Evolutionary conservation across 495 filamentous ascomycete species (phyloP), one percentile per base, ranked within the genome.

Genomic region (Penicillium simplicissimum): DNA sequence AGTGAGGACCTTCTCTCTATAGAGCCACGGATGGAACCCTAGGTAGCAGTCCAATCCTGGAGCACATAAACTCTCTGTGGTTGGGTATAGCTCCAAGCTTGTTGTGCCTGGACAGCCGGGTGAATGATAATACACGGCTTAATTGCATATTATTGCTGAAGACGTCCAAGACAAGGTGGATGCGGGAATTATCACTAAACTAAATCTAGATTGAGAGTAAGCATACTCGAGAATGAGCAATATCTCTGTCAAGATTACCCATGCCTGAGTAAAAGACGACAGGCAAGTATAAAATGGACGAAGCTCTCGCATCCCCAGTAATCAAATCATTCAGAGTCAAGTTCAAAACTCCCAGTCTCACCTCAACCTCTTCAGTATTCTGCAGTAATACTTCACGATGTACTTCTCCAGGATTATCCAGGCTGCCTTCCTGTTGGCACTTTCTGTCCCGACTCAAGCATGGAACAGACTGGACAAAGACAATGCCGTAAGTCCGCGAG

Each of bases 381-480:
- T 40, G n/a, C 19, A 43, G 9, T 47, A 25, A 47, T 14, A 42
- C 11, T 51, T 36, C 54, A 69, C 33, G 3, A 70, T 70, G 67
- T 31, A 35, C 53, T 40, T 70, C 54, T 59, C 64, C 28, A 42
- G 37, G 23, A 36, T 51, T 28, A 49, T 70, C 55, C 55, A 63
- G 43, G 52, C 67, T 14, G 59, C 34, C 10, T 45, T 67, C 8
- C 43, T 70, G n/a, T 48, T 70, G 31, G 67, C 61, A 25, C 33
- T 61, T 7, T 63, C 66, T 13, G 53, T 62, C 10, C 59, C 71
- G 4, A 69, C 60, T 33, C 61, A 64, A 43, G 74, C 72, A 21
- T 76, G 74, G 74, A 76, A 76, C 66, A 58, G 74, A 53, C 52
- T 89, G 31, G 77, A 88, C 71, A 87, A 86, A 65, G 76, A 81